phyloP scores from a whole-genome alignment of 106 monocot species.

The Triglochin maritima region DNA sequence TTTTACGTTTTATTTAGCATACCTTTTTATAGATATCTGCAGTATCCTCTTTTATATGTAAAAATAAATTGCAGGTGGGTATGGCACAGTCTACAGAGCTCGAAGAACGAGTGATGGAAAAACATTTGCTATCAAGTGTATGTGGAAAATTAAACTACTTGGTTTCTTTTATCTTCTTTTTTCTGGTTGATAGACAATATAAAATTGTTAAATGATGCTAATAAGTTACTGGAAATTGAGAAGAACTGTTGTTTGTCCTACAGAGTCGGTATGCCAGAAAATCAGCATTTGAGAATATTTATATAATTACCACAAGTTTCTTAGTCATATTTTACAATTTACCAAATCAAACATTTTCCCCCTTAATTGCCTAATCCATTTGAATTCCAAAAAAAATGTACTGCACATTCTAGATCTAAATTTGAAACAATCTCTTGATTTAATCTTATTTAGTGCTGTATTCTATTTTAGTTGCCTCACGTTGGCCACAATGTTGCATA shows the following conservation, averaged over 20 bases:
- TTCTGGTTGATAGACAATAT: no score
- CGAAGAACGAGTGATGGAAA: conserved; percentile 73
- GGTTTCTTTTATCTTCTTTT: neutral
- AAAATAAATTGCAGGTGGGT: conserved; percentile 52
- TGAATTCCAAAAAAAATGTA: no score
- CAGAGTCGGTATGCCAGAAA: neutral
- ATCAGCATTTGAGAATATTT: neutral
- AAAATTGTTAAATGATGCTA: neutral
- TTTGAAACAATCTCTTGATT: no score
- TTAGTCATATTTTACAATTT: no score
- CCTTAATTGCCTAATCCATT: no score
- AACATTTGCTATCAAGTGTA: conserved; percentile 95
- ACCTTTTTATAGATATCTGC: neutral
- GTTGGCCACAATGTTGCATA: no score
- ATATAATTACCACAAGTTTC: no score
- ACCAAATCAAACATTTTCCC: no score
- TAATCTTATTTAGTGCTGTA: no score
- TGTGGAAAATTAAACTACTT: conserved; percentile 6
- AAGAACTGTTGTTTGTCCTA: neutral
- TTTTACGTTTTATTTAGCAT: neutral
- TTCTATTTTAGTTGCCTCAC: no score
- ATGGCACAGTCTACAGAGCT: conserved; percentile 88
- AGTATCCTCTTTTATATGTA: neutral
- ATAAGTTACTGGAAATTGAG: neutral
- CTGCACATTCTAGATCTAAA: no score